Evolutionary conservation across 257 asterid species (phyloP).

Genomic region (Lantana camara): DNA sequence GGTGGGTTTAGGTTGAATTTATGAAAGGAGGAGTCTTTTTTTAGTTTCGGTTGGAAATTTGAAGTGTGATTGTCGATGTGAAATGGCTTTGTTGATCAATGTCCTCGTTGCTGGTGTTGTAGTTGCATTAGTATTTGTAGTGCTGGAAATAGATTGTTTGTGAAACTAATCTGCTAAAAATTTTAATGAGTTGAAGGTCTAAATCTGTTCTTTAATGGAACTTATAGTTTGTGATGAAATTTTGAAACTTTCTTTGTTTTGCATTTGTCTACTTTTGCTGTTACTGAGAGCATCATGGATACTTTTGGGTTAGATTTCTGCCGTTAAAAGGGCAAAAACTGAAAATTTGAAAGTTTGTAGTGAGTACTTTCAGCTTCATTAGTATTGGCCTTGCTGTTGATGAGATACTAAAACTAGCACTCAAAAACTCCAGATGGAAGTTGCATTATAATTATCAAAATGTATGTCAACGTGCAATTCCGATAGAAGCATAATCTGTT

Average conservation of each 20-base stretch:
- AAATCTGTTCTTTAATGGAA: no score
- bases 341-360: background rate
- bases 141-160: no score
- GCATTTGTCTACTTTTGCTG: no score
- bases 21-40: no score
- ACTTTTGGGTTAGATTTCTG: background rate
- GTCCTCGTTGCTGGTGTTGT: background rate
- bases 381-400: background rate
- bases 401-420: background rate
- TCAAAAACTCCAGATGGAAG: slow-evolving; percentile 4
- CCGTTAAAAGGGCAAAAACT: background rate
- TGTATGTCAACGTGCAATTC: background rate
- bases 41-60: no score
- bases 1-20: background rate
- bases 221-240: no score
- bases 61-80: slow-evolving; percentile 1
- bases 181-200: no score
- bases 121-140: no score
- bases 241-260: no score
- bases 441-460: background rate
- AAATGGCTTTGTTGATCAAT: background rate
- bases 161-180: no score
- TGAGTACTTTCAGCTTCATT: background rate
- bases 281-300: background rate
- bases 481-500: background rate